Percentiles rank a stretch among this genome's conserved stretches.
Evolutionary conservation across 208 protist genomes (phyloP).

Genomic region (Leishmania lainsoni): DNA sequence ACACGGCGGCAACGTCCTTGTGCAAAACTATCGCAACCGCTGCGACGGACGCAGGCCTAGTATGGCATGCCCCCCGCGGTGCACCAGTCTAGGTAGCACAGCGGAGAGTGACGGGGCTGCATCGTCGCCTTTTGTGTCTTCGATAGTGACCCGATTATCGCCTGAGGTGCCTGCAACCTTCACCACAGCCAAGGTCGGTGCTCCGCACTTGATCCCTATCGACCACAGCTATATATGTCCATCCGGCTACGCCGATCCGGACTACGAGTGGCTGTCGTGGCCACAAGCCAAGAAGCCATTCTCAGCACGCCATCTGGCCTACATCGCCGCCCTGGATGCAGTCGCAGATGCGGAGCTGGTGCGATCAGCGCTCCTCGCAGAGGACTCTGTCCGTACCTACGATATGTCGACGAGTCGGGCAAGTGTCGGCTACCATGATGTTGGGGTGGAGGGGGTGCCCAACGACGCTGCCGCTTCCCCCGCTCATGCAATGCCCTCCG

Average conservation of each 20-base stretch:
- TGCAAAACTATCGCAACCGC: slow-evolving; percentile 28
- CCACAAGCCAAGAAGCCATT: slow-evolving; percentile 75
- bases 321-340: slow-evolving; percentile 60
- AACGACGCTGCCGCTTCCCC: neutral
- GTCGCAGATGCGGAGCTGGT: slow-evolving; percentile 62
- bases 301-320: slow-evolving; percentile 36
- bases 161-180: neutral
- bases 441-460: neutral
- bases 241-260: slow-evolving; percentile 67
- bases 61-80: neutral
- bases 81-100: neutral
- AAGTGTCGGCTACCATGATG: neutral
- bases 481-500: neutral
- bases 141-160: neutral
- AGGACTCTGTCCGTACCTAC: neutral
- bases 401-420: neutral
- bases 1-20: slow-evolving; percentile 79
- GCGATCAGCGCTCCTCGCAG: slow-evolving; percentile 34
- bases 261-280: slow-evolving; percentile 87
- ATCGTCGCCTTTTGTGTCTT: neutral
- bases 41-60: neutral
- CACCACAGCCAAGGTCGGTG: neutral
- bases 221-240: slow-evolving; percentile 90
- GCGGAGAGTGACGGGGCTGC: neutral
- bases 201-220: slow-evolving; percentile 72